phyloP scores from a whole-genome alignment of 768 basidiomycete genomes.

The Postia placenta region DNA sequence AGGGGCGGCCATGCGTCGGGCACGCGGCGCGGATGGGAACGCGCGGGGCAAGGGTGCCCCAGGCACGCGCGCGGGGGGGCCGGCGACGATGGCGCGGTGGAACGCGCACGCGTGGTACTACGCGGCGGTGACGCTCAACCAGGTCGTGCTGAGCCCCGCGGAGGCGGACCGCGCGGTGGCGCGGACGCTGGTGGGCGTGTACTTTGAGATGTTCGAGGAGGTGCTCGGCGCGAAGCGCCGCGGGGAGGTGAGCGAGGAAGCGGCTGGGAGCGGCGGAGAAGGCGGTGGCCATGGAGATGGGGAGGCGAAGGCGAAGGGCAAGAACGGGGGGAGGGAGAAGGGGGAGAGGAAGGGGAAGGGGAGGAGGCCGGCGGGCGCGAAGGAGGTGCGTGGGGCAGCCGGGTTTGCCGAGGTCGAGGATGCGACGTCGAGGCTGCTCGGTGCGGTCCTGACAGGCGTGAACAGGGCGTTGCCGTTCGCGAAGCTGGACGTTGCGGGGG shows the following conservation, averaged over 20 bases:
- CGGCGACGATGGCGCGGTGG: constrained; percentile 30
- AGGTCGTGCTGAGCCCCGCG: constrained; percentile 64
- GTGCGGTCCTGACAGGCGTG: constrained; percentile 88
- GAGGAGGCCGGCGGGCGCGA: constrained; percentile 29
- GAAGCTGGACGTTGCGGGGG: constrained; percentile 52
- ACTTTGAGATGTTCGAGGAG: constrained; percentile 92
- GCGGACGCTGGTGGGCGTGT: constrained; percentile 74
- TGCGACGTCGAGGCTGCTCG: constrained; percentile 73
- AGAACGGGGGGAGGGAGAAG: constrained; percentile 31
- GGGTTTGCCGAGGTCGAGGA: constrained; percentile 76
- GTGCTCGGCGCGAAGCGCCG: constrained; percentile 63
- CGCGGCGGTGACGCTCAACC: constrained; percentile 90
- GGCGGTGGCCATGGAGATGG: constrained; percentile 28
- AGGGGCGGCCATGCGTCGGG: constrained; percentile 3
- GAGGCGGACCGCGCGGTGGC: constrained; percentile 70
- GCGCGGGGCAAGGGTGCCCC: neutral
- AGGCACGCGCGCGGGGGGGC: constrained; percentile 13
- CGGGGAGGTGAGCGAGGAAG: constrained; percentile 74
- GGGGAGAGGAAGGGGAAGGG: constrained; percentile 21
- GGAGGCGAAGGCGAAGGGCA: constrained; percentile 29
- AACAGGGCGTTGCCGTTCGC: constrained; percentile 95
- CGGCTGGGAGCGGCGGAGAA: constrained; percentile 30
- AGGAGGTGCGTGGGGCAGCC: constrained; percentile 49
- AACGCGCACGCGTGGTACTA: constrained; percentile 86
- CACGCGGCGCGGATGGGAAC: constrained; percentile 13